Evolutionary conservation across 179 eudicot genomes (phyloP).

Genomic region (Beta lomatogona): DNA sequence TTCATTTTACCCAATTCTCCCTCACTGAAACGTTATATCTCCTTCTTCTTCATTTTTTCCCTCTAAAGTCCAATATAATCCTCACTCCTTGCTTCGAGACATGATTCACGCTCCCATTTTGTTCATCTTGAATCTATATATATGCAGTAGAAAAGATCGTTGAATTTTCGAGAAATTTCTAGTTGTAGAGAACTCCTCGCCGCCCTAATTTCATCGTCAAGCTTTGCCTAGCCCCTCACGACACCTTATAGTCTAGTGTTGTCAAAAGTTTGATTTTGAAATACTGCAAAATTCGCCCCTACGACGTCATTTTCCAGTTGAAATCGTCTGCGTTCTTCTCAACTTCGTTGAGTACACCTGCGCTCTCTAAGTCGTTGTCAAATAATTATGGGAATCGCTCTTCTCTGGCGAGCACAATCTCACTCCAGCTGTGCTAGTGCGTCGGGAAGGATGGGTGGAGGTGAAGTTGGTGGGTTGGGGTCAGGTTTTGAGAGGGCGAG

Average conservation of each 20-base stretch:
- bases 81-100: too few relatives aligned
- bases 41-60: too few relatives aligned
- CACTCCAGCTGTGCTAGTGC: constrained; percentile 3
- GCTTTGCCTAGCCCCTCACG: background rate
- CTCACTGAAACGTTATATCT: too few relatives aligned
- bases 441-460: too few relatives aligned
- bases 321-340: constrained; percentile 7
- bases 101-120: too few relatives aligned
- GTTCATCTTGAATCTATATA: too few relatives aligned
- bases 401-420: constrained; percentile 22
- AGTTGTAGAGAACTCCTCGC: background rate
- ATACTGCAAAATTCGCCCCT: constrained; percentile 18
- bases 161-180: too few relatives aligned
- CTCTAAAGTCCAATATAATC: too few relatives aligned
- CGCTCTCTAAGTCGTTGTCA: constrained; percentile 31
- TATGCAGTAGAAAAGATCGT: too few relatives aligned
- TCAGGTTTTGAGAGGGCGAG: too few relatives aligned
- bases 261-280: constrained; percentile 18
- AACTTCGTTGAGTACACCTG: constrained; percentile 33
- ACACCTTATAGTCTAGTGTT: background rate
- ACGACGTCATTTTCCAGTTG: background rate
- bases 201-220: constrained; percentile 4
- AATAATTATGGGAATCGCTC: constrained; percentile 31
- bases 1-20: too few relatives aligned
- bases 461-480: too few relatives aligned